These are phyloP conservation scores for Alternaria angustiovoidea DNA, from an alignment of 2,329 filamentous ascomycete species.

Conservation along the genomic window DNA sequence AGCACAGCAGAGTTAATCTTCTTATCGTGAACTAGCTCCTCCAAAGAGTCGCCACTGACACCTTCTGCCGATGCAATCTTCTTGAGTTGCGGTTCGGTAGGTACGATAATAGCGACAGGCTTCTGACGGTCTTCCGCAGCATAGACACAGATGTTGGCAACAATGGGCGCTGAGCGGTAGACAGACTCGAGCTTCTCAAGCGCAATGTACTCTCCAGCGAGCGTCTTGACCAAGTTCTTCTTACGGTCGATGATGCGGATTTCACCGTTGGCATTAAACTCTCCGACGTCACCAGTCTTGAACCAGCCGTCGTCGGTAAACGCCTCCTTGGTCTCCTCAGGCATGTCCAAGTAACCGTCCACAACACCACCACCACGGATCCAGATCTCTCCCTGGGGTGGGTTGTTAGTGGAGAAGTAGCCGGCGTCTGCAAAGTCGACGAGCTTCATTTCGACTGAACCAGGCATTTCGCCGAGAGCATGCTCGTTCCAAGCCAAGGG, in stretches of 20 bases:
- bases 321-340: conserved; percentile 80
- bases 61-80: conserved; percentile 65
- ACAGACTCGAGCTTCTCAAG: conserved; percentile 93
- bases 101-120: conserved; percentile 82
- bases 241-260: conserved; percentile 91
- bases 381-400: conserved; percentile 91
- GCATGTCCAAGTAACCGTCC: conserved; percentile 82
- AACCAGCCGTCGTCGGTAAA: conserved; percentile 92
- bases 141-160: conserved; percentile 87
- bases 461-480: conserved; percentile 80
- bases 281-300: conserved; percentile 94
- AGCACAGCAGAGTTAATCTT: conserved; percentile 71
- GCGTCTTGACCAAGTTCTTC: conserved; percentile 97
- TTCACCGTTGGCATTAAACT: conserved; percentile 82
- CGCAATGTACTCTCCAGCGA: conserved; percentile 95
- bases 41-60: conserved; percentile 69
- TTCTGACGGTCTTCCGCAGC: conserved; percentile 77
- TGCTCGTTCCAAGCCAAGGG: conserved; percentile 83
- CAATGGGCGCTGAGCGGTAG: conserved; percentile 80
- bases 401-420: conserved; percentile 76
- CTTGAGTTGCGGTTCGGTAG: conserved; percentile 64
- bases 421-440: conserved; percentile 90
- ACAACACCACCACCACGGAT: conserved; percentile 81
- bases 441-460: conserved; percentile 85
- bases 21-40: conserved; percentile 72